Evolutionary conservation across 2,329 filamentous ascomycete genomes (phyloP).

Genomic region (Rasamsonia emersonii): DNA sequence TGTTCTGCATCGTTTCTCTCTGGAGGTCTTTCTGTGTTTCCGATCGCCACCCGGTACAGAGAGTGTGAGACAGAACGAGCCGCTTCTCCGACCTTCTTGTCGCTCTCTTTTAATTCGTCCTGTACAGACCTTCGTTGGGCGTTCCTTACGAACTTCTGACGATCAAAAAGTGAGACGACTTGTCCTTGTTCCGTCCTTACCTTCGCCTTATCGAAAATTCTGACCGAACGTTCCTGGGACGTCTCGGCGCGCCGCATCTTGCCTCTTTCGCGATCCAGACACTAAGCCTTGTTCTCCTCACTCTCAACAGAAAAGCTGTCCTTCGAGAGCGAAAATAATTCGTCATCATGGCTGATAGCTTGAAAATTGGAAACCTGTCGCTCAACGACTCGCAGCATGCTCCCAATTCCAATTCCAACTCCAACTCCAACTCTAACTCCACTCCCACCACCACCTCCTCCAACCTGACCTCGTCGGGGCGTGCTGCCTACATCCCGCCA

Average conservation of each 20-base stretch:
- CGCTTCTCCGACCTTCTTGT: conserved; percentile 10
- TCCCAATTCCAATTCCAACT: no score
- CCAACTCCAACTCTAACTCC: no score
- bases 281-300: no score
- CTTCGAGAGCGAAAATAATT: no score
- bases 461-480: no score
- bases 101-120: conserved; percentile 14
- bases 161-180: conserved; percentile 1
- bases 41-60: conserved; percentile 16
- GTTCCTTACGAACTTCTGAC: conserved; percentile 3
- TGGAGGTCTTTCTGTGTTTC: conserved; percentile 5
- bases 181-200: no score
- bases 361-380: conserved; percentile 32
- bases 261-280: no score
- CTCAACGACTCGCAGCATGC: conserved; percentile 57
- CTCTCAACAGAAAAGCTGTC: no score
- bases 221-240: no score
- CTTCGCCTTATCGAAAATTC: no score
- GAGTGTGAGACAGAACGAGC: conserved; percentile 7
- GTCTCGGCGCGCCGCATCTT: no score
- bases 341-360: conserved; percentile 30
- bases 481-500: conserved; percentile 58
- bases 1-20: conserved; percentile 15
- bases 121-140: conserved; percentile 6
- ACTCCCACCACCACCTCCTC: no score